phyloP scores from a whole-genome alignment of 192 early-diverging fungal genomes.

The Spizellomyces sp. region DNA sequence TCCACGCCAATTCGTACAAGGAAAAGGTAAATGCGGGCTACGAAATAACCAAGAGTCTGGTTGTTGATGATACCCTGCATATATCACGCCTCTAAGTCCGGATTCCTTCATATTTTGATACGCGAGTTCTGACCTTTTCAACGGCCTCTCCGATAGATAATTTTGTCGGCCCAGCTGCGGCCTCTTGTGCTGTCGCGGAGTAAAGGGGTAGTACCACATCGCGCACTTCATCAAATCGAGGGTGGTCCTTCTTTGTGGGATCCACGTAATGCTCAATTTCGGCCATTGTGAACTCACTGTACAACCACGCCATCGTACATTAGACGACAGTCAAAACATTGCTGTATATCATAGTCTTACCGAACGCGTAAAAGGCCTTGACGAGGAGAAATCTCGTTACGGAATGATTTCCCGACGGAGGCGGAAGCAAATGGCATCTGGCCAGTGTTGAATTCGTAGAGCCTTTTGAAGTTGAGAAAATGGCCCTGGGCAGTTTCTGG shows the following conservation, averaged over 20 bases:
- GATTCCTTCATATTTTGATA: constrained; percentile 18
- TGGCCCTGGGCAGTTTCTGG: constrained; percentile 99
- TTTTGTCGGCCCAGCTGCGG: constrained; percentile 70
- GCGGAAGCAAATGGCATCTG: constrained; percentile 99
- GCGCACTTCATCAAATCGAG: constrained; percentile 85
- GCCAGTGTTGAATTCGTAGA: constrained; percentile 97
- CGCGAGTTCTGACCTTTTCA: constrained; percentile 14
- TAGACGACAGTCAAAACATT: constrained; percentile 8
- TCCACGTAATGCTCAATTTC: constrained; percentile 99
- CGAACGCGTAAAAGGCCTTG: constrained; percentile 93
- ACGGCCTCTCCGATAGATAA: constrained; percentile 94
- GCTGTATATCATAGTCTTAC: constrained; percentile 39
- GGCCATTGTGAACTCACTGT: constrained; percentile 91
- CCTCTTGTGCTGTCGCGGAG: constrained; percentile 73
- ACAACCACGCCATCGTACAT: constrained; percentile 35
- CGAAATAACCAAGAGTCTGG: constrained; percentile 97
- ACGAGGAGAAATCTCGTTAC: constrained; percentile 98
- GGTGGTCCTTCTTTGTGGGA: constrained; percentile 88
- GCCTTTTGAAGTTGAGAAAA: constrained; percentile 96
- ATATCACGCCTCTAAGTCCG: background rate
- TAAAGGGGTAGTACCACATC: constrained; percentile 79
- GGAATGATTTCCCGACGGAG: constrained; percentile 95
- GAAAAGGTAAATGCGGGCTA: constrained; percentile 93
- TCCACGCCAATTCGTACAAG: constrained; percentile 90
- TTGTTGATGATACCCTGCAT: constrained; percentile 84